Base-by-base conservation (phyloP, 1,284 basidiomycete species). In the Waitea zeae region DNA sequence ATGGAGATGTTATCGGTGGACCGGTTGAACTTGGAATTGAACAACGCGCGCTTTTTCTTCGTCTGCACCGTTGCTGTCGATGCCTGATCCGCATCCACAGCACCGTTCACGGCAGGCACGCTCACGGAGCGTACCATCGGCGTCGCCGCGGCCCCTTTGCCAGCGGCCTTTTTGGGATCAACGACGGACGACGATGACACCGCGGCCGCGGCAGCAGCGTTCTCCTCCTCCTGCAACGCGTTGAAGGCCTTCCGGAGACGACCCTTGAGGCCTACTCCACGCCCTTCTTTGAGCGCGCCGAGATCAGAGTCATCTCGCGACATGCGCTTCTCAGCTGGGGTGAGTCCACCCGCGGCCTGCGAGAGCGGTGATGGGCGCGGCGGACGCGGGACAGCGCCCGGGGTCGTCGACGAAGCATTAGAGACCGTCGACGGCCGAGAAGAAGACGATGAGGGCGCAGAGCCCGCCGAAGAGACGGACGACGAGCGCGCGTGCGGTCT, bases 1-100 rank as follows among this genome's bases (percentile, higher is more conserved):
- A 98, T 73, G 20, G 89, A 95, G 42, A 98, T 93, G 55, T 98
- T 98, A 55, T 98, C 92, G 30, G 90, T 95, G 38, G 83, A 89
- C 33, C 82, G 79, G 53, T 98, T 97, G 48, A 89, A 61, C 44
- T 83, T 78, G 43, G 82, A 77, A 56, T 90, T 93, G 67, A 98
- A 92, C 42, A 93, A 53, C 29, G 80, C 70, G 9, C 75, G 68
- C 47, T 69, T 72, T 56, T 80, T 81, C 58, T 76, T 77, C 38
- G 66, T 66, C 49, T 67, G 65, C 22, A 62, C 59, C 4, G 69
- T 68, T 17, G 67, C 59, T 3, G 67, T 65, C 14, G 64, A 64
- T 14, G 52, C 50, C 20, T 52, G 46, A 30, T 54, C 56, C 37
- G 49, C 52, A 15, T 45, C 44, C 17, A 49, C 38, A 49, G 44